A percentile compares a stretch with the other conserved stretches of the same genome.
phyloP scores from a whole-genome alignment of 371 early-diverging fungal species.

The Zychaea mexicana region DNA sequence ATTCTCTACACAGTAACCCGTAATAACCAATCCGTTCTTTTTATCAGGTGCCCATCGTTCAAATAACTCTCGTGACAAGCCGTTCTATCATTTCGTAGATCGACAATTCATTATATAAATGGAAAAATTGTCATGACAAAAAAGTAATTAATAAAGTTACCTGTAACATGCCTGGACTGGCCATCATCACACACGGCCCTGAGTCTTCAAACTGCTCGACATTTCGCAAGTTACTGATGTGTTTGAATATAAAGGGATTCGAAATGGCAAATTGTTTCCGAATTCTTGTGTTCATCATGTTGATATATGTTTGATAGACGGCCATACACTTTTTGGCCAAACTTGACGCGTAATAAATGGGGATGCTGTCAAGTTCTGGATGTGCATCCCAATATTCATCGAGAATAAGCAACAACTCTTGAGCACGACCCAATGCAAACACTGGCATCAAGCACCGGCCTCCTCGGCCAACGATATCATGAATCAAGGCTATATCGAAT shows the following conservation, averaged over 20 bases:
- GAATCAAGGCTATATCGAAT: constrained; percentile 79
- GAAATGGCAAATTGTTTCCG: constrained; percentile 89
- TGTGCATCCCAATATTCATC: constrained; percentile 99
- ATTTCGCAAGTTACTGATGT: constrained; percentile 93
- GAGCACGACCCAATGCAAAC: constrained; percentile 99
- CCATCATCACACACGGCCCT: constrained; percentile 99
- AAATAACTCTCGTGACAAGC: constrained; percentile 96
- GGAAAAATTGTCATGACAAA: too few relatives aligned
- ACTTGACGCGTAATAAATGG: constrained; percentile 98
- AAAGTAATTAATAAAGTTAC: constrained; percentile 44
- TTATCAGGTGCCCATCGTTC: constrained; percentile 98
- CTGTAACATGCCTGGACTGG: constrained; percentile 99
- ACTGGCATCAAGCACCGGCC: constrained; percentile 99
- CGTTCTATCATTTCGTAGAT: constrained; percentile 62
- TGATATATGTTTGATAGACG: constrained; percentile 99
- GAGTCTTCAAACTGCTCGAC: constrained; percentile 96
- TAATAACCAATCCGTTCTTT: constrained; percentile 96
- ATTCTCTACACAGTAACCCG: constrained; percentile 99
- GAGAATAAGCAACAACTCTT: constrained; percentile 98
- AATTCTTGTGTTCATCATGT: constrained; percentile 99
- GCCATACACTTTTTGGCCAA: constrained; percentile 99
- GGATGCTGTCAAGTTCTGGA: constrained; percentile 93
- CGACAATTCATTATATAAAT: background rate
- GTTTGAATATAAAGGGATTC: constrained; percentile 99
- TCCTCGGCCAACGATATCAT: constrained; percentile 94